Evolutionary conservation across 768 basidiomycete genomes (phyloP).

Genomic region (Serendipita sp.): DNA sequence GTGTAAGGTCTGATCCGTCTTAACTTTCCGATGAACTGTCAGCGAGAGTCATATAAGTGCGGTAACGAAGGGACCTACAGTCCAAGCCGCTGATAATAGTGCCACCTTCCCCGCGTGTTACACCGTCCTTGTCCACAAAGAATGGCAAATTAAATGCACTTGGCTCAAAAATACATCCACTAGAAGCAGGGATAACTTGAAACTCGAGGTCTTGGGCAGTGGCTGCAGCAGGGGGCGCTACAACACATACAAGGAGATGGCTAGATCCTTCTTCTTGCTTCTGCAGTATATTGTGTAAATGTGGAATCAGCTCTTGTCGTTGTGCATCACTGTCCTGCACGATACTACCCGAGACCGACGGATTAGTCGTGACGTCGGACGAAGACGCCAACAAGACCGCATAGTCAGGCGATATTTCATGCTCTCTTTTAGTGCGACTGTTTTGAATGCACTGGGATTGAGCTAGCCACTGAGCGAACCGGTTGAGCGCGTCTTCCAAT

Average conservation of each 20-base stretch:
- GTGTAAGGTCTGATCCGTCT: constrained; percentile 17
- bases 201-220: constrained; percentile 27
- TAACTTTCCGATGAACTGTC: constrained; percentile 7
- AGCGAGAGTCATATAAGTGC: background rate
- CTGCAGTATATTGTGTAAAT: background rate
- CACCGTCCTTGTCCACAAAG: constrained; percentile 17
- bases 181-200: constrained; percentile 23
- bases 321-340: background rate
- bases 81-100: constrained; percentile 36
- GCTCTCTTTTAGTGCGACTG: background rate
- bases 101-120: constrained; percentile 10
- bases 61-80: constrained; percentile 21
- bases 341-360: background rate
- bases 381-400: background rate
- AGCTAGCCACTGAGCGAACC: background rate
- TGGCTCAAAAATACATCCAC: constrained; percentile 32
- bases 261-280: constrained; percentile 15
- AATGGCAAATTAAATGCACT: constrained; percentile 26
- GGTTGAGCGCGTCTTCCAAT: background rate
- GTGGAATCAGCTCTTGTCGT: background rate
- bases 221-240: constrained; percentile 19
- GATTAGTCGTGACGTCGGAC: background rate
- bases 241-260: constrained; percentile 38
- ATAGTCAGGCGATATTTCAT: background rate
- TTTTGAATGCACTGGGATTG: background rate